phyloP scores from a whole-genome alignment of 2,329 filamentous ascomycete species.

The Alternaria atra region DNA sequence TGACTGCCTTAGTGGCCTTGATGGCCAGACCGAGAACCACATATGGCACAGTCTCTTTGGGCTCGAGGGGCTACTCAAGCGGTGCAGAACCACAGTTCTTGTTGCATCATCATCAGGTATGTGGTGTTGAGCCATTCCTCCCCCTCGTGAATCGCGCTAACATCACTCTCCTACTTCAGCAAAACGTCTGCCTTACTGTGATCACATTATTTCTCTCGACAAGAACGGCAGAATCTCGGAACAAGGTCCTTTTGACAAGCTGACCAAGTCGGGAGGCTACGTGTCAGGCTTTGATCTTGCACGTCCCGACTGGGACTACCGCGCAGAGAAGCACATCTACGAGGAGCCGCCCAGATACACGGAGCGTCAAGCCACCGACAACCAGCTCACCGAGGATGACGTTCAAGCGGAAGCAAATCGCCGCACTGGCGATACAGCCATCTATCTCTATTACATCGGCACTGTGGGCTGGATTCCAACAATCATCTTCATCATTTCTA shows the following conservation, averaged over 20 bases:
- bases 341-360: constrained; percentile 44
- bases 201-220: constrained; percentile 55
- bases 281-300: constrained; percentile 49
- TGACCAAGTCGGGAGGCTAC: constrained; percentile 44
- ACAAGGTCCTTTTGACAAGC: constrained; percentile 52
- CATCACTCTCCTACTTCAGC: constrained; percentile 19
- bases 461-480: constrained; percentile 43
- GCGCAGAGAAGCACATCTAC: constrained; percentile 40
- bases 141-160: background rate
- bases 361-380: constrained; percentile 25
- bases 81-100: constrained; percentile 47
- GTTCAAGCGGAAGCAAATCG: constrained; percentile 44
- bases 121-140: constrained; percentile 19
- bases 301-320: constrained; percentile 43
- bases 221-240: constrained; percentile 47
- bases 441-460: constrained; percentile 47
- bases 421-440: constrained; percentile 43
- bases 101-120: constrained; percentile 43
- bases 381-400: constrained; percentile 41
- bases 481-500: constrained; percentile 43
- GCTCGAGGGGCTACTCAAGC: constrained; percentile 56
- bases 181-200: constrained; percentile 51
- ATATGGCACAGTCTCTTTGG: constrained; percentile 60
- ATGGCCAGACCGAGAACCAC: constrained; percentile 59
- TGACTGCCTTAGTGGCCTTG: constrained; percentile 62